phyloP scores from a whole-genome alignment of 1,284 basidiomycete genomes.

The Peniophora sp. region DNA sequence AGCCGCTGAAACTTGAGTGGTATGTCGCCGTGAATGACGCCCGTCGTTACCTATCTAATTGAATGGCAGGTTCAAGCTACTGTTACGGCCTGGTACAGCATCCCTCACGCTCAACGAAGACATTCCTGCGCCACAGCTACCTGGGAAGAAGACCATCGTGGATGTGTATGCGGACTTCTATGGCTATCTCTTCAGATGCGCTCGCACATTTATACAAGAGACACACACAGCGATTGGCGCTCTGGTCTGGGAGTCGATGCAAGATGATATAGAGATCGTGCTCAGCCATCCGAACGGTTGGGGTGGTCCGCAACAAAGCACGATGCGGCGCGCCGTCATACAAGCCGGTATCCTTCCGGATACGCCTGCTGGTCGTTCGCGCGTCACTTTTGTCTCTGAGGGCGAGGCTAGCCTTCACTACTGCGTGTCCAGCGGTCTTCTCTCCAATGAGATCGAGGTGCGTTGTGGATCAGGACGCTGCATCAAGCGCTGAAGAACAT shows the following conservation, averaged over 20 bases:
- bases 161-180: slow-evolving; percentile 10
- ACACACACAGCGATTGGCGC: neutral
- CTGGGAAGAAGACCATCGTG: slow-evolving; percentile 3
- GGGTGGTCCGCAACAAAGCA: slow-evolving; percentile 27
- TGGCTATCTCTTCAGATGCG: slow-evolving; percentile 4
- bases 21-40: slow-evolving; percentile 3
- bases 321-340: slow-evolving; percentile 23
- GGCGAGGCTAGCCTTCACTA: slow-evolving; percentile 29
- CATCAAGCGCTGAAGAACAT: neutral
- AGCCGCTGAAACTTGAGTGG: slow-evolving; percentile 21
- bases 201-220: neutral
- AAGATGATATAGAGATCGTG: slow-evolving; percentile 19
- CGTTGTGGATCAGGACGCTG: neutral
- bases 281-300: slow-evolving; percentile 31
- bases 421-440: neutral
- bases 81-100: slow-evolving; percentile 6
- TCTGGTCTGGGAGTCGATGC: neutral
- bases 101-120: neutral
- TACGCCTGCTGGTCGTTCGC: slow-evolving; percentile 16
- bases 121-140: neutral
- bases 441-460: neutral
- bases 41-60: neutral
- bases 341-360: slow-evolving; percentile 20
- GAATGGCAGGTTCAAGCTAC: slow-evolving; percentile 13
- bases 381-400: slow-evolving; percentile 34